Percentiles rank a stretch among this genome's conserved stretches.
phyloP scores from a whole-genome alignment of 306 rosid species.

The Comarum palustre region DNA sequence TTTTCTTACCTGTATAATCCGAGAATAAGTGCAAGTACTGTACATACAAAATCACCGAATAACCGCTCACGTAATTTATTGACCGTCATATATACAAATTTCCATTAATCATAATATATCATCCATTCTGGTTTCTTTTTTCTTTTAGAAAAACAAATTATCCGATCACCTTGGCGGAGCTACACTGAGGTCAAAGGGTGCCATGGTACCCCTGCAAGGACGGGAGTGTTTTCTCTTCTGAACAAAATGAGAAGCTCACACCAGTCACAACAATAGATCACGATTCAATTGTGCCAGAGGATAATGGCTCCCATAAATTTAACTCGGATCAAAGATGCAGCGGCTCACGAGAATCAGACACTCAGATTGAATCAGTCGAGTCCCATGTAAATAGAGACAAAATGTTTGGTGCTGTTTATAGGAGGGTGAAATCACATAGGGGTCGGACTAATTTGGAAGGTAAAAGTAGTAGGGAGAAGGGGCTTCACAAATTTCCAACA shows the following conservation, averaged over 20 bases:
- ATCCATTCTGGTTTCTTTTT: too few species aligned
- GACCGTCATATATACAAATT: too few species aligned
- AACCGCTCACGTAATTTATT: too few species aligned
- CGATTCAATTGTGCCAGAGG: constrained; percentile 33
- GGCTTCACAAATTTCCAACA: constrained; percentile 56
- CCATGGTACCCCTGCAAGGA: too few species aligned
- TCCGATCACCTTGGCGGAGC: too few species aligned
- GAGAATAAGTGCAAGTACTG: too few species aligned
- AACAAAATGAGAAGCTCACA: constrained; percentile 39
- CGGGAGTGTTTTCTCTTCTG: constrained; percentile 39
- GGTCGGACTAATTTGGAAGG: constrained; percentile 43
- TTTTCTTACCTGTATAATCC: too few species aligned
- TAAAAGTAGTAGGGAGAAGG: constrained; percentile 53
- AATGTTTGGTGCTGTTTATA: constrained; percentile 77
- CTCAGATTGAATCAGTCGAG: constrained; percentile 35
- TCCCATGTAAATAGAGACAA: constrained; percentile 46
- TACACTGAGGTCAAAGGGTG: too few species aligned
- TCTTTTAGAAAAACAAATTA: too few species aligned
- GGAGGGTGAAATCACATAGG: constrained; percentile 64
- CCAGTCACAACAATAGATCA: constrained; percentile 42
- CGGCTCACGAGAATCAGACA: constrained; percentile 41
- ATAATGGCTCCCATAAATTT: constrained; percentile 30
- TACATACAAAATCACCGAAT: too few species aligned
- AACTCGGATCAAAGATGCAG: constrained; percentile 43
- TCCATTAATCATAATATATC: too few species aligned